Base-by-base conservation (phyloP, 352 stramenopile genomes). In the Globisporangium takayamanum region DNA sequence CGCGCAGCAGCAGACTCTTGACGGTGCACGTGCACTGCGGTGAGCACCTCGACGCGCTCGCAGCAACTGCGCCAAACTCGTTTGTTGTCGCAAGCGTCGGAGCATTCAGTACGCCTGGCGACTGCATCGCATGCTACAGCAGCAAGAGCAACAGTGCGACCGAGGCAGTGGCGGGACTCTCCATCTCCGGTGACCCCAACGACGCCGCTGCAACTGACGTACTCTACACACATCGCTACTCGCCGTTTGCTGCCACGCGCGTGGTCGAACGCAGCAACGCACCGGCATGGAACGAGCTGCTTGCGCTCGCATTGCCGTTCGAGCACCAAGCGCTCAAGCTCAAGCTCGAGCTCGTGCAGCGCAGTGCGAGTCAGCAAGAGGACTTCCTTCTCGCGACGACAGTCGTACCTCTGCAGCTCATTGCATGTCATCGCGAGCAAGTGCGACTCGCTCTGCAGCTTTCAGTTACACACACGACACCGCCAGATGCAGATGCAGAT, bases 221-320 rank as follows among this genome's bases (percentile, higher is more conserved):
- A 3, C 60, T 74, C 22, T 91, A 89, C 62, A 66, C 75, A 6
- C 66, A 73, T 42, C 61, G 46, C 15, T 84, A 70, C 59, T 85
- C 76, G n/a, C 76, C 80, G 26, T 93, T 89, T 53, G 70, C 77
- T 2, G 74, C 72, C 7, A 90, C 74, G 7, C 80, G 84, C 46
- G 74, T 92, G 45, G 66, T 78, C 39, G 74, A 84, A 58, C 53
- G 62, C 36, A 70, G 58, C 28, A 44, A 48, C 15, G 59, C 62
- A 6, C 71, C 73, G 11, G 53, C 62, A 16, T 93, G 79, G 80
- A 93, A 90, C 56, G 84, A 93, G 33, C 33, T 39, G 33, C 33
- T 39, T 12, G 33, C 10, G 33, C 33, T 39, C 33, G 33, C 33
- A 39, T 12, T 39, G 25, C n/a, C 10, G 51, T 69, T 50, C 45